Evolutionary conservation across 140 eudicot genomes (phyloP), one percentile per base, ranked within the genome.

Genomic region (Ambrosia hybrid): DNA sequence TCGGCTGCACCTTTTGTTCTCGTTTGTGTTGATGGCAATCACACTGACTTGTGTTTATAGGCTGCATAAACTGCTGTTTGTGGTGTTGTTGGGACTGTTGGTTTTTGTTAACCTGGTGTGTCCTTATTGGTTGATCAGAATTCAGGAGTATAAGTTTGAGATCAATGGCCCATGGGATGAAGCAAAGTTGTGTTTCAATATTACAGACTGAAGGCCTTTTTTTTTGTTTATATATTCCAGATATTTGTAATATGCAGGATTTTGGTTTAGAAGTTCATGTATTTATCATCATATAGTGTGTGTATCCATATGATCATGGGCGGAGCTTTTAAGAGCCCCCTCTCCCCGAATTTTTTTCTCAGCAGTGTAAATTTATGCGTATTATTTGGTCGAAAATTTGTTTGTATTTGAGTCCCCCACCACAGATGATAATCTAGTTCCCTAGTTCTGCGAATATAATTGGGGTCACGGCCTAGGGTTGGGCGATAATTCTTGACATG

Each of bases 151-250:
- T 82, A 93, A 93, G 81, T 90, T 93, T 73, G 97, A 93, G 87
- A 90, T 90, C 21, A 93, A 93, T 84, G 99, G 99, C 57, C 99
- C 99, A n/a, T 88, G 97, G 97, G 97, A 90, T 73, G 99, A 93
- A 83, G 99, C 99, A 30, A 90, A 88, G 81, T 85, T 93, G 73
- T 90, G 97, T 81, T 90, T 93, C 72, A 76, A 90, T 51, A 83
- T 90, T 43, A 90, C 89, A 6, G 99, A 93, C 67, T 93, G 83
- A 90, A 77, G 33, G n/a, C 8, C 1, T 37, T 51, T 30, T 15
- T 55, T 12, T 36, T 14, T 36, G 4, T 6, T 57, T 43, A 17
- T 33, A 16, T 17, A n/a, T 16, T 73, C 0, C 41, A 9, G 79
- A 11, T 63, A 46, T 10, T 51, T 73, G 17, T 51, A 48, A 34